These are phyloP conservation scores for Phoenix dactylifera DNA, from an alignment of 176 grass and related monocot genomes.

Conservation along the genomic window DNA sequence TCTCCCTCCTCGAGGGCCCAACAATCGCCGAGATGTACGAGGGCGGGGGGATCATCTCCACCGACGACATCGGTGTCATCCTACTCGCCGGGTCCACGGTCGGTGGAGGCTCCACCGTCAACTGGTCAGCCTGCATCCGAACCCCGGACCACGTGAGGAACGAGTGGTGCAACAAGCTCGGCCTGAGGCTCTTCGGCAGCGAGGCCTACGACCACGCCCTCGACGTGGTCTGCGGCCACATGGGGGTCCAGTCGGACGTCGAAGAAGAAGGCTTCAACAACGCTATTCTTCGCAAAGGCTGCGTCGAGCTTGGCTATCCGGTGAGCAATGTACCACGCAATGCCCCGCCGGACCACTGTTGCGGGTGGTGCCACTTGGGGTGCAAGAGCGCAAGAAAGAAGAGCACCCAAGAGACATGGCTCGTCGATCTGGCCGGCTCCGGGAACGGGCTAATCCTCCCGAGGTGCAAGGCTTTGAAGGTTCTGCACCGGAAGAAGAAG, in stretches of 20 bases:
- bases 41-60: conserved; percentile 9
- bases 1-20: conserved; percentile 21
- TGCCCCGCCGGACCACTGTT: conserved; percentile 14
- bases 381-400: conserved; percentile 17
- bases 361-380: conserved; percentile 22
- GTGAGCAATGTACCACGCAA: conserved; percentile 9
- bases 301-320: background rate
- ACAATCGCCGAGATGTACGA: conserved; percentile 4
- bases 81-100: conserved; percentile 17
- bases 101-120: conserved; percentile 15
- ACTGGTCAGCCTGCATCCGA: conserved; percentile 23
- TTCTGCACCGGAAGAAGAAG: background rate
- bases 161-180: conserved; percentile 15
- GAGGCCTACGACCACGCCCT: conserved; percentile 13
- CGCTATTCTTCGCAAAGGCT: conserved; percentile 8
- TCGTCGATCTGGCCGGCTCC: conserved; percentile 9
- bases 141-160: conserved; percentile 19
- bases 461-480: background rate
- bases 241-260: conserved; percentile 16
- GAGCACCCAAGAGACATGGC: conserved; percentile 12
- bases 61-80: background rate
- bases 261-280: conserved; percentile 5
- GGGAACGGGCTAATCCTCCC: conserved; percentile 19
- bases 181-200: conserved; percentile 19
- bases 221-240: conserved; percentile 19